Conservation (phyloP, 768 basidiomycete genomes). For the Leccinum subtestaceum region DNA sequence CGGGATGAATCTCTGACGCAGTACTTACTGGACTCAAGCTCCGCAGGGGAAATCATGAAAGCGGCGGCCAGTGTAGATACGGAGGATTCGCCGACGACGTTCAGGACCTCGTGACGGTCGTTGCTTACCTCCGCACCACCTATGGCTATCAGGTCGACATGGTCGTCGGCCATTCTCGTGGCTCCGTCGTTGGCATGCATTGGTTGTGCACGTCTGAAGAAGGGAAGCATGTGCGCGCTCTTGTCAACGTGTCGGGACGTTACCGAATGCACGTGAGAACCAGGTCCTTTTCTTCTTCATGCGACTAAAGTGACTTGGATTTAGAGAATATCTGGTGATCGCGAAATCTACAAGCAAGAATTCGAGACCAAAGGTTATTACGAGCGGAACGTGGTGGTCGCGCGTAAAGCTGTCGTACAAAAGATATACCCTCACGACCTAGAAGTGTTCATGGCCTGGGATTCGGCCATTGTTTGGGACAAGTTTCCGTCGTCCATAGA, state of each 20-base stretch:
- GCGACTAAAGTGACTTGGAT: slow-evolving; percentile 2
- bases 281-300: not conserved
- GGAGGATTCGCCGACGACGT: slow-evolving; percentile 59
- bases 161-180: slow-evolving; percentile 78
- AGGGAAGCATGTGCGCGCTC: slow-evolving; percentile 53
- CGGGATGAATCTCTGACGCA: slow-evolving; percentile 17
- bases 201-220: slow-evolving; percentile 68
- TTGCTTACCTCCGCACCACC: slow-evolving; percentile 51
- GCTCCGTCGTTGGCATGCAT: slow-evolving; percentile 60
- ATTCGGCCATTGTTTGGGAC: slow-evolving; percentile 66
- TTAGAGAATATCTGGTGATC: slow-evolving; percentile 31
- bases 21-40: slow-evolving; percentile 4
- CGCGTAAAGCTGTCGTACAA: slow-evolving; percentile 53
- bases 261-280: slow-evolving; percentile 73
- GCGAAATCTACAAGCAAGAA: slow-evolving; percentile 42
- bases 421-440: slow-evolving; percentile 59
- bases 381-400: slow-evolving; percentile 63
- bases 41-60: slow-evolving; percentile 73
- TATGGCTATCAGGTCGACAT: slow-evolving; percentile 70
- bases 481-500: slow-evolving; percentile 60
- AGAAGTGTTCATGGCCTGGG: slow-evolving; percentile 59
- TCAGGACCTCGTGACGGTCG: slow-evolving; percentile 64
- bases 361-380: slow-evolving; percentile 59
- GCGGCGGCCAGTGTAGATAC: slow-evolving; percentile 61
- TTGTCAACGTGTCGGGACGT: slow-evolving; percentile 73